Percentiles rank a stretch among this genome's conserved stretches.
These are phyloP conservation scores for Mycena olivaceomarginata DNA, from an alignment of 768 basidiomycete species.

Conservation along the genomic window DNA sequence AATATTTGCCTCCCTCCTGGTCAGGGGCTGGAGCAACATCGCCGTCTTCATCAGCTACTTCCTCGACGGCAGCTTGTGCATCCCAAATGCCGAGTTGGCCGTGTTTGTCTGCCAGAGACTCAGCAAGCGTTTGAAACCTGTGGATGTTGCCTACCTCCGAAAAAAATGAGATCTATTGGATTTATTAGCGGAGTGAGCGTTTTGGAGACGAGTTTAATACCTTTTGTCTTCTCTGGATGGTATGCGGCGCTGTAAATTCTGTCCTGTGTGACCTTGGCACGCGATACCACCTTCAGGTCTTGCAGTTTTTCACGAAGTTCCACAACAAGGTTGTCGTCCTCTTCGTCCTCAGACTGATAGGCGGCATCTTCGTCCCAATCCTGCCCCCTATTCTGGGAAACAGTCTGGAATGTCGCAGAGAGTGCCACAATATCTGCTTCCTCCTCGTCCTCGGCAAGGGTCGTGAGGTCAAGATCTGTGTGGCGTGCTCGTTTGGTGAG, in stretches of 20 bases:
- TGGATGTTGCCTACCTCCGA: conserved; percentile 75
- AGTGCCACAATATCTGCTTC: conserved; percentile 69
- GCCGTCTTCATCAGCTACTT: conserved; percentile 79
- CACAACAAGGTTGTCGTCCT: conserved; percentile 68
- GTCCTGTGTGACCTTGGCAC: conserved; percentile 88
- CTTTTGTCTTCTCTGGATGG: conserved; percentile 80
- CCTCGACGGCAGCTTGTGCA: conserved; percentile 81
- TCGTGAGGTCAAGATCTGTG: conserved; percentile 76
- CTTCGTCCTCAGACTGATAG: conserved; percentile 69
- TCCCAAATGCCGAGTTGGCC: conserved; percentile 93
- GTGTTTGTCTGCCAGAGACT: conserved; percentile 78
- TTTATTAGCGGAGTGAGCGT: conserved; percentile 59
- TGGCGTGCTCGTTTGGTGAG: conserved; percentile 82
- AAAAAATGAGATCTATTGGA: conserved; percentile 90
- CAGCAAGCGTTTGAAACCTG: neutral
- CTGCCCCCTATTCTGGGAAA: conserved; percentile 61
- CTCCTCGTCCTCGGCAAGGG: conserved; percentile 72
- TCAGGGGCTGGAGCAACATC: conserved; percentile 63
- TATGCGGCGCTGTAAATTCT: conserved; percentile 87
- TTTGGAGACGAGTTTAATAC: conserved; percentile 48
- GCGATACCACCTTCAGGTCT: conserved; percentile 78
- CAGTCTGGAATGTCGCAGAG: conserved; percentile 62
- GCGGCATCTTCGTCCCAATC: conserved; percentile 69
- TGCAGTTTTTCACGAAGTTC: conserved; percentile 74
- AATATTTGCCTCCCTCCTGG: conserved; percentile 83